Evolutionary conservation across 352 stramenopile genomes (phyloP).

Genomic region (Phytophthora ramorum): DNA sequence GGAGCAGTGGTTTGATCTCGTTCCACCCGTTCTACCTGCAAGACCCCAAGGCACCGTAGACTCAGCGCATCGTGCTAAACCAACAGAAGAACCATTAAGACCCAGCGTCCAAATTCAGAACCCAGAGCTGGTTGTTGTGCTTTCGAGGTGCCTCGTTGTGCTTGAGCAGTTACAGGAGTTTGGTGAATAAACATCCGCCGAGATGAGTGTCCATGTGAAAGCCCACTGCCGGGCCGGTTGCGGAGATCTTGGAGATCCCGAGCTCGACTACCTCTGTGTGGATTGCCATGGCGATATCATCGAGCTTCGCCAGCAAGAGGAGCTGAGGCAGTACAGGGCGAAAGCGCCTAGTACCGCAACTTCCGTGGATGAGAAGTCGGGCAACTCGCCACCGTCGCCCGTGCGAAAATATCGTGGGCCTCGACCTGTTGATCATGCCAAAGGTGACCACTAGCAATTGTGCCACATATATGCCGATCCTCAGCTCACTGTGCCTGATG

Average conservation of each 20-base stretch:
- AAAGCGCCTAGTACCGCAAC: slow-evolving; percentile 4
- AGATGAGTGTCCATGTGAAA: slow-evolving; percentile 58
- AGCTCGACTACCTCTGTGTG: slow-evolving; percentile 70
- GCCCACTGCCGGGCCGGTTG: slow-evolving; percentile 64
- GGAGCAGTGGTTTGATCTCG: slow-evolving; percentile 80
- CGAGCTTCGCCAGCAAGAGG: slow-evolving; percentile 51
- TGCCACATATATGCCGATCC: background rate
- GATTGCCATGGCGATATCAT: slow-evolving; percentile 67
- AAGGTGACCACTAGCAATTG: slow-evolving; percentile 28
- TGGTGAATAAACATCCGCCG: background rate
- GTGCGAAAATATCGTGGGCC: slow-evolving; percentile 42
- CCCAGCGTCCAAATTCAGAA: slow-evolving; percentile 20
- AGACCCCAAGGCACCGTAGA: slow-evolving; percentile 39
- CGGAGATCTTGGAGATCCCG: slow-evolving; percentile 61
- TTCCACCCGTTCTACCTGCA: slow-evolving; percentile 87
- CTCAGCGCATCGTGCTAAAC: slow-evolving; percentile 3
- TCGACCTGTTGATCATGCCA: slow-evolving; percentile 59
- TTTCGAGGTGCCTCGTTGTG: slow-evolving; percentile 3
- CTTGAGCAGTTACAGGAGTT: slow-evolving; percentile 15
- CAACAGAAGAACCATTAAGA: slow-evolving; percentile 14
- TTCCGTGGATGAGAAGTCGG: background rate
- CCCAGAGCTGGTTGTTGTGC: slow-evolving; percentile 1
- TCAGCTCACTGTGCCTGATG: background rate
- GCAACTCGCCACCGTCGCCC: slow-evolving; percentile 11
- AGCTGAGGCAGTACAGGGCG: slow-evolving; percentile 44